A percentile compares a stretch with the other conserved stretches of the same genome.
Conservation (phyloP, 495 filamentous ascomycete species). For the Articulospora tetracladia region DNA sequence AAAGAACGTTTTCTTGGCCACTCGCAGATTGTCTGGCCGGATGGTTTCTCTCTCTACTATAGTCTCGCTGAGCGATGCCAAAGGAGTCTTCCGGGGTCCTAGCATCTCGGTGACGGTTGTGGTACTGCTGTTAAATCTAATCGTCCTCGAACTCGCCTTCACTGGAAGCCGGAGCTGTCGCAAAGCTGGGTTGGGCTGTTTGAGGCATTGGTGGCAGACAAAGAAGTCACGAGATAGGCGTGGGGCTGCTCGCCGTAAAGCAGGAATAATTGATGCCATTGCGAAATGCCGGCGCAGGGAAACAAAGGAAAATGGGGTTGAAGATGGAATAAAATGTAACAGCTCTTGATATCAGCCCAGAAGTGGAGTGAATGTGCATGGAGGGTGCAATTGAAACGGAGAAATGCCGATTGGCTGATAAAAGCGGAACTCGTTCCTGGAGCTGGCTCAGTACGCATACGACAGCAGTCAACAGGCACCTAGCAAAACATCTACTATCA, state of each 20-base stretch:
- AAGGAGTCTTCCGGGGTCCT: conserved; percentile 14
- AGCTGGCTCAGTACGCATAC: too few relatives aligned
- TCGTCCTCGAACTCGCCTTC: conserved; percentile 16
- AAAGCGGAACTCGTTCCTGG: neutral
- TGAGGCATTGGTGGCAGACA: conserved; percentile 61
- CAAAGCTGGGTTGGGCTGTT: conserved; percentile 28
- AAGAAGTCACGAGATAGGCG: conserved; percentile 53
- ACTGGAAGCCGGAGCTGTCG: conserved; percentile 26
- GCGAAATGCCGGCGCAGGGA: neutral
- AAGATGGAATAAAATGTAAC: neutral
- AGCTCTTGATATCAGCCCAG: neutral
- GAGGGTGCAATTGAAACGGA: neutral
- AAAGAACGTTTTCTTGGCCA: conserved; percentile 44
- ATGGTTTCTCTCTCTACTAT: conserved; percentile 7
- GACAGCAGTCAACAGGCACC: too few relatives aligned
- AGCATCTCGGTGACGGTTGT: conserved; percentile 2
- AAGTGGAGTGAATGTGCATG: neutral
- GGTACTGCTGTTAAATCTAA: conserved; percentile 23
- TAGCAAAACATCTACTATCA: too few relatives aligned
- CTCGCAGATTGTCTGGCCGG: neutral
- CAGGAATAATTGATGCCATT: conserved; percentile 47
- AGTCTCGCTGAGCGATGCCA: conserved; percentile 18
- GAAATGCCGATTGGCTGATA: neutral
- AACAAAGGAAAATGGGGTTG: neutral
- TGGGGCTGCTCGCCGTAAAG: conserved; percentile 47